Percentiles rank a stretch among this genome's conserved stretches.
Conservation (phyloP, 2,329 filamentous ascomycete genomes). For the Dothistroma septosporum region DNA sequence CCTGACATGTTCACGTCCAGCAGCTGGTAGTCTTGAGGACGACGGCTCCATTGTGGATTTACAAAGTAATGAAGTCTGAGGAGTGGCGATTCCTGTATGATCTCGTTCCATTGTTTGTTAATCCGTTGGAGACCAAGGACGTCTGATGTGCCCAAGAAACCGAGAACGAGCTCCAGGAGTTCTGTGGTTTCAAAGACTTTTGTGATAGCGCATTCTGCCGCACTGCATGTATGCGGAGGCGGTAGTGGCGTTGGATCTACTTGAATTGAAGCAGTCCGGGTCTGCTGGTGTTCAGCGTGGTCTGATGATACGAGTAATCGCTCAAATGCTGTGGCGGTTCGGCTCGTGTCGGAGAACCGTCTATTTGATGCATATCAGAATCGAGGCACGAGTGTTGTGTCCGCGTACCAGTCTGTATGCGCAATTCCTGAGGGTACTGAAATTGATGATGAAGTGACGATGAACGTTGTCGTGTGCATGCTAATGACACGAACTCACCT, state of each 20-base stretch:
- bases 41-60: slow-evolving; percentile 21
- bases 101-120: slow-evolving; percentile 18
- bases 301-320: not conserved
- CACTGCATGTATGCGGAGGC: slow-evolving; percentile 4
- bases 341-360: slow-evolving; percentile 13
- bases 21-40: slow-evolving; percentile 21
- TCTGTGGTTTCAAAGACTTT: slow-evolving; percentile 26
- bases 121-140: slow-evolving; percentile 20
- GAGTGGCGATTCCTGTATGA: slow-evolving; percentile 20
- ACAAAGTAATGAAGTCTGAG: slow-evolving; percentile 27
- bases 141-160: slow-evolving; percentile 18
- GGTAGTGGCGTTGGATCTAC: not conserved
- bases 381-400: not conserved
- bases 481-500: not conserved
- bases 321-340: not conserved
- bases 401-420: not conserved
- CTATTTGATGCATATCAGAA: slow-evolving; percentile 3
- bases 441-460: not conserved
- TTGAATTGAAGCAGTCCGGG: not conserved
- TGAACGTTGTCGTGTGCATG: not conserved
- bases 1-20: slow-evolving; percentile 25
- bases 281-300: not conserved
- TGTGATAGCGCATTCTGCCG: slow-evolving; percentile 19
- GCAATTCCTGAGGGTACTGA: not conserved
- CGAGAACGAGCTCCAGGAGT: slow-evolving; percentile 25